Conservation (phyloP, 1,284 basidiomycete species). For the Austropuccinia psidii region DNA sequence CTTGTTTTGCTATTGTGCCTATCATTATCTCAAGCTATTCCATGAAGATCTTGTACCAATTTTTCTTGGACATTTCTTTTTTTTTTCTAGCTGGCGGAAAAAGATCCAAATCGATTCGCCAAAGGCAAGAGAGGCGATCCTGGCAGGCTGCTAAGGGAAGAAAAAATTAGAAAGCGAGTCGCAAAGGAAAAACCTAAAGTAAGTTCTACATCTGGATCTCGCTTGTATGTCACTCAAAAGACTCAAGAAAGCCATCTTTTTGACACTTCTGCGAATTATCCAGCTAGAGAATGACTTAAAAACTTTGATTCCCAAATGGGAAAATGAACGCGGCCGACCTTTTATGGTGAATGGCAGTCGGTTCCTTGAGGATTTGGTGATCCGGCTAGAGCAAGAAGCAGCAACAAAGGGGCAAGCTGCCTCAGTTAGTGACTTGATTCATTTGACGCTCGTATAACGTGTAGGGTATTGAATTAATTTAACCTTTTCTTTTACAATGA, state of each 20-base stretch:
- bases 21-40: neutral
- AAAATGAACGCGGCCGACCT: conserved; percentile 63
- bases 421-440: neutral
- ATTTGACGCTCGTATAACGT: too few species aligned
- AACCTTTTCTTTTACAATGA: too few species aligned
- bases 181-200: conserved; percentile 87
- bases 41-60: neutral
- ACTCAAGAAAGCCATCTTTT: neutral
- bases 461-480: too few species aligned
- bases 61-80: neutral
- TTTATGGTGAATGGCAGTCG: conserved; percentile 82
- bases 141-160: conserved; percentile 67
- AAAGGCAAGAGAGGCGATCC: conserved; percentile 41
- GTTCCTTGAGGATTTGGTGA: conserved; percentile 69
- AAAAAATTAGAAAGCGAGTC: conserved; percentile 97
- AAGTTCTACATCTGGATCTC: conserved; percentile 42
- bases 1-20: neutral
- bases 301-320: conserved; percentile 73
- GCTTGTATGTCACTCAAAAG: neutral
- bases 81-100: conserved; percentile 21
- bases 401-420: conserved; percentile 58
- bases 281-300: conserved; percentile 84
- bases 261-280: neutral
- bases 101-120: conserved; percentile 38
- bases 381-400: conserved; percentile 56